Evolutionary conservation across 73 alveolate genomes (phyloP).

Genomic region (Paramecium primaurelia): DNA sequence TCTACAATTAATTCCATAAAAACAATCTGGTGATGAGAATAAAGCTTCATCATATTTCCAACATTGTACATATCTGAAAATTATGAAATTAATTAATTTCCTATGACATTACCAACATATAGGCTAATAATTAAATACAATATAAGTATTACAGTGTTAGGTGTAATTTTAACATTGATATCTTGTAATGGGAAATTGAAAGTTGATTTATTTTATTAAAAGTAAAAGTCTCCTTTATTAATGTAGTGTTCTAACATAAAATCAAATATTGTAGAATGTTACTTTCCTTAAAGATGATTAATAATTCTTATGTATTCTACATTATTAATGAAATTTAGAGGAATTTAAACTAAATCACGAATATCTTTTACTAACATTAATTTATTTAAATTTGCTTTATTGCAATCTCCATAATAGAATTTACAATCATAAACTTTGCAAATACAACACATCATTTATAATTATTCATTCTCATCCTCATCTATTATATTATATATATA

Average conservation of each 20-base stretch:
- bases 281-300: not conserved
- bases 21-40: not conserved
- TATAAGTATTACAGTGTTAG: not conserved
- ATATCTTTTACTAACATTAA: not conserved
- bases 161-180: not conserved
- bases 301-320: not conserved
- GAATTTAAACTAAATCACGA: not conserved
- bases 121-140: not conserved
- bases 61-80: not conserved
- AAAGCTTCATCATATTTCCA: not conserved
- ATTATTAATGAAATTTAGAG: not conserved
- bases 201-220: not conserved
- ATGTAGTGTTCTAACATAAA: not conserved
- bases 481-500: not conserved
- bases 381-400: not conserved
- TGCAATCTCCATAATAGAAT: constrained; percentile 20
- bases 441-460: not conserved
- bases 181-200: not conserved
- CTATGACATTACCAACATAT: not conserved
- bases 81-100: not conserved
- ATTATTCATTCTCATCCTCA: not conserved
- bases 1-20: constrained; percentile 7
- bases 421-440: not conserved
- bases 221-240: not conserved
- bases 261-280: not conserved